These are phyloP conservation scores for Camellia oleifera DNA, from an alignment of 179 eudicot species.

Conservation along the genomic window DNA sequence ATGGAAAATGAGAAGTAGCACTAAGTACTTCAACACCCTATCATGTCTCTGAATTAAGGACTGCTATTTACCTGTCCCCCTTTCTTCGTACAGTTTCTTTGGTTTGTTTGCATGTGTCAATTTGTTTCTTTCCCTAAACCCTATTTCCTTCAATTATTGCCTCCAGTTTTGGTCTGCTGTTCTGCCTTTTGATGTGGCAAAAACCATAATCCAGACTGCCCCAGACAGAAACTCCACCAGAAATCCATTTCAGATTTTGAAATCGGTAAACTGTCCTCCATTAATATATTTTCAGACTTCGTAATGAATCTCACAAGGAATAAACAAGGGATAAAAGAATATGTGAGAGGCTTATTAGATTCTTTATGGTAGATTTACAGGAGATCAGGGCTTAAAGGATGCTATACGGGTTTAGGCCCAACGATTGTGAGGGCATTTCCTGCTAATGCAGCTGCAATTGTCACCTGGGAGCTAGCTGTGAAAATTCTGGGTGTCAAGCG, in stretches of 20 bases:
- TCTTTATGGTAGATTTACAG: constrained; percentile 51
- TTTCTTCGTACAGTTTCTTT: neutral
- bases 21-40: constrained; percentile 33
- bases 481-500: constrained; percentile 51
- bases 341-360: constrained; percentile 7
- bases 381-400: constrained; percentile 79
- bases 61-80: neutral
- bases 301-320: neutral
- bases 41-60: neutral
- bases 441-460: constrained; percentile 95
- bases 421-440: constrained; percentile 83
- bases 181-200: constrained; percentile 85
- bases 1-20: constrained; percentile 33
- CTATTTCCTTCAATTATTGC: constrained; percentile 4
- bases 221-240: constrained; percentile 50
- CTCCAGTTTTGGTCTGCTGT: constrained; percentile 78
- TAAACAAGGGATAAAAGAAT: neutral
- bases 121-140: constrained; percentile 7
- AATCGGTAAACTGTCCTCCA: constrained; percentile 35
- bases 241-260: constrained; percentile 66
- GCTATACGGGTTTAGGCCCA: constrained; percentile 90
- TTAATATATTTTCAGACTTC: neutral
- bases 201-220: constrained; percentile 82
- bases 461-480: constrained; percentile 80
- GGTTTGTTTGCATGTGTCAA: neutral